Percentiles rank a stretch among this genome's conserved stretches.
Conservation (phyloP, 768 basidiomycete genomes). For the Russula sp. region DNA sequence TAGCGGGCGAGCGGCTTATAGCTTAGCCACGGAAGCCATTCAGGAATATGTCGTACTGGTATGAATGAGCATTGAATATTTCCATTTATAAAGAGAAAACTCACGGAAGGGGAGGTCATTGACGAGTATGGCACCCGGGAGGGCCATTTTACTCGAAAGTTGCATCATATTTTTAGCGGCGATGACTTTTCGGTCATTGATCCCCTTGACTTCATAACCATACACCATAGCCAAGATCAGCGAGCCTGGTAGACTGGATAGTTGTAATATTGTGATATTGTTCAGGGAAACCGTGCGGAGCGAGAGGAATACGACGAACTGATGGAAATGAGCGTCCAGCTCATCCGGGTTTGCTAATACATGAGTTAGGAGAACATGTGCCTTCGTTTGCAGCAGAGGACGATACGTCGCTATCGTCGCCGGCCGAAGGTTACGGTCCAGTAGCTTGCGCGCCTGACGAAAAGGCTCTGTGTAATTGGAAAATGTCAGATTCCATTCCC, state of each 20-base stretch:
- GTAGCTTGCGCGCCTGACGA: neutral
- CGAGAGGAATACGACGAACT: neutral
- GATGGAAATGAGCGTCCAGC: neutral
- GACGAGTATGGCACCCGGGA: constrained; percentile 17
- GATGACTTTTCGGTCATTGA: neutral
- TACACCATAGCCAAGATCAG: constrained; percentile 7
- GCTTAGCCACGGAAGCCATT: constrained; percentile 13
- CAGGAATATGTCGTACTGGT: constrained; percentile 8
- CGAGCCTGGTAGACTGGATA: neutral
- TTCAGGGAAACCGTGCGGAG: neutral
- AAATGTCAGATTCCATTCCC: neutral
- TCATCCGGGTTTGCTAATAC: neutral
- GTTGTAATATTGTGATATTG: too few relatives aligned
- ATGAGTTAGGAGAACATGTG: neutral
- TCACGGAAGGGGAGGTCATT: constrained; percentile 18
- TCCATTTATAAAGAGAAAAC: neutral
- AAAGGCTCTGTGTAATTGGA: neutral
- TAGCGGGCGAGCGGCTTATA: constrained; percentile 12
- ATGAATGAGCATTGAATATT: too few relatives aligned
- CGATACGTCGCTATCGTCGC: neutral
- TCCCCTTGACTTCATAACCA: constrained; percentile 5
- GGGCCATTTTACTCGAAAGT: neutral
- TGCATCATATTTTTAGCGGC: neutral
- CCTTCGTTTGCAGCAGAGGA: neutral
- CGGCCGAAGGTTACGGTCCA: constrained; percentile 4